phyloP scores from a whole-genome alignment of 495 filamentous ascomycete species.

The Trichoderma erinaceum region DNA sequence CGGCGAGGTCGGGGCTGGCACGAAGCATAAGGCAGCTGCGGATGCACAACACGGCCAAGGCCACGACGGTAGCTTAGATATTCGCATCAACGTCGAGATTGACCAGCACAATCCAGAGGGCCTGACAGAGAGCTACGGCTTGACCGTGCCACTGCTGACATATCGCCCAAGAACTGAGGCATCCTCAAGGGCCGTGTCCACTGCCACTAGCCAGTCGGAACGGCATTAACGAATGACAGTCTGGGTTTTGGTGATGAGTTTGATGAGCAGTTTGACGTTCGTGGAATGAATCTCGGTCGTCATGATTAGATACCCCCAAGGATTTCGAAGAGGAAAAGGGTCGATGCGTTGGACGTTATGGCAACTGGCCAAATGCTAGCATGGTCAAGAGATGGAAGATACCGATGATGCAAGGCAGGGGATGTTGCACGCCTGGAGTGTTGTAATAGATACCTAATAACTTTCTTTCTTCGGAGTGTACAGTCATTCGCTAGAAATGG shows the following conservation, averaged over 20 bases:
- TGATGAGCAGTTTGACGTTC: not conserved
- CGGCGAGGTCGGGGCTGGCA: conserved; percentile 61
- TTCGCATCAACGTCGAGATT: conserved; percentile 64
- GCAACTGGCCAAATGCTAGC: not conserved
- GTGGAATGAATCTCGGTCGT: not conserved
- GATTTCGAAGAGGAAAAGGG: not conserved
- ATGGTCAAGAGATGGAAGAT: not conserved
- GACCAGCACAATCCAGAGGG: conserved; percentile 59
- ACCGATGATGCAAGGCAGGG: not conserved
- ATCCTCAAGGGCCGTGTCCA: not conserved
- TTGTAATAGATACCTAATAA: conserved; percentile 9
- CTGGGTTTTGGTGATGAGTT: not conserved
- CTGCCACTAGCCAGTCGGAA: not conserved
- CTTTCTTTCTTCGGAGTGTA: not conserved
- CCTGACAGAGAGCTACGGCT: conserved; percentile 60
- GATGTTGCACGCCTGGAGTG: no score
- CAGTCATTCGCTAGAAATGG: not conserved
- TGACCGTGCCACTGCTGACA: conserved; percentile 48
- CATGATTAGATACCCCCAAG: not conserved
- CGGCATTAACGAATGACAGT: not conserved
- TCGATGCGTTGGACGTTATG: not conserved
- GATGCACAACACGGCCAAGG: conserved; percentile 44
- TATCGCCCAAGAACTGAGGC: conserved; percentile 24
- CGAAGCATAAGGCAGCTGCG: conserved; percentile 55
- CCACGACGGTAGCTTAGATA: conserved; percentile 58